These are phyloP conservation scores for Leccinum boreale DNA, from an alignment of 768 basidiomycete species.

Conservation along the genomic window DNA sequence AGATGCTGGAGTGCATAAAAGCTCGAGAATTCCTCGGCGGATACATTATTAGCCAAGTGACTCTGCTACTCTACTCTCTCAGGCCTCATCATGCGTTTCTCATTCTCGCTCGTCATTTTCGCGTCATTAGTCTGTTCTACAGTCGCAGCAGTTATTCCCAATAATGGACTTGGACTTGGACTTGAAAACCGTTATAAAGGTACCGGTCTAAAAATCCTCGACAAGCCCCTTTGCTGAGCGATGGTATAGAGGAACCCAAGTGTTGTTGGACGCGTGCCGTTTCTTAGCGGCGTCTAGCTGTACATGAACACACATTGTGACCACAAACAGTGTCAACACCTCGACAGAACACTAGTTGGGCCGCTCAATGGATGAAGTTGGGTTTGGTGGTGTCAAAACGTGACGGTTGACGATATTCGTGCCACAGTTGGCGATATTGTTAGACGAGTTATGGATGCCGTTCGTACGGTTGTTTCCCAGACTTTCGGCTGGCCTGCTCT, in stretches of 20 bases:
- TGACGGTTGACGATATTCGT: background rate
- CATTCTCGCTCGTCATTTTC: background rate
- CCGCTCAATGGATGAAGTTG: background rate
- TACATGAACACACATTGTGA: background rate
- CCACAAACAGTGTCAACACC: background rate
- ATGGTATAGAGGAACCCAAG: background rate
- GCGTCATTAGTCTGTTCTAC: background rate
- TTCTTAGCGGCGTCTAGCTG: background rate
- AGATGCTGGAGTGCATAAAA: background rate
- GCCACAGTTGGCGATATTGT: background rate
- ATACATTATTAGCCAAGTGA: background rate
- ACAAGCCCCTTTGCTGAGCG: background rate
- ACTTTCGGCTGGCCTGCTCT: background rate
- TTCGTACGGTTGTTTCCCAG: background rate
- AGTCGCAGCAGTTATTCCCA: background rate
- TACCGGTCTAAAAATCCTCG: background rate
- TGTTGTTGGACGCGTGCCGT: background rate
- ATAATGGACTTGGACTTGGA: background rate
- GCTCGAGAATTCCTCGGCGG: background rate
- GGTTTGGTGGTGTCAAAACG: background rate
- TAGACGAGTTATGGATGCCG: background rate
- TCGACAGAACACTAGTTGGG: background rate
- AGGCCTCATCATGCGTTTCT: background rate
- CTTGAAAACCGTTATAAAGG: background rate
- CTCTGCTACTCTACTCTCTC: background rate